Conservation (phyloP, 129 eudicot species). For the Smallanthus sonchifolius region DNA sequence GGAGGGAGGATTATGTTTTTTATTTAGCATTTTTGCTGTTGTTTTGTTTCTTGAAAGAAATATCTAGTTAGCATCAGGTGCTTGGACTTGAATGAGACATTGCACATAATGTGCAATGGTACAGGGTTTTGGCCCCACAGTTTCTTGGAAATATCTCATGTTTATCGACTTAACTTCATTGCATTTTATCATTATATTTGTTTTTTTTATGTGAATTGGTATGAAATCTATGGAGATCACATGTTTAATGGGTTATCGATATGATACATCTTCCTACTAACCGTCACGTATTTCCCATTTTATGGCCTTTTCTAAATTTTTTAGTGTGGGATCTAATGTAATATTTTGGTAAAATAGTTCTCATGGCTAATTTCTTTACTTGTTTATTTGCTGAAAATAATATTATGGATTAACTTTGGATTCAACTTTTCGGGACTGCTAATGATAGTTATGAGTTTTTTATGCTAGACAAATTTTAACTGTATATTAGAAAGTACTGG, state of each 20-base stretch:
- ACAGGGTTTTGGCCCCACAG: slow-evolving; percentile 12
- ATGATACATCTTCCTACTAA: no score
- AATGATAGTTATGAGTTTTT: background rate
- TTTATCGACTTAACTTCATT: background rate
- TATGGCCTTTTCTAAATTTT: no score
- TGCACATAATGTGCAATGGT: background rate
- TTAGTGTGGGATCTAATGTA: no score
- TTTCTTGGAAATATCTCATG: slow-evolving; percentile 10
- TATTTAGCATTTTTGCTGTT: background rate
- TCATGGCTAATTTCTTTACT: no score
- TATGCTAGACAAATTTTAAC: no score
- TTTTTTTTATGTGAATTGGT: background rate
- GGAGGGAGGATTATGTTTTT: background rate
- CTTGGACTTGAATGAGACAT: slow-evolving; percentile 19
- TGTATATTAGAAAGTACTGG: no score
- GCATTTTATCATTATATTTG: background rate
- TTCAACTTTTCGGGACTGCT: no score
- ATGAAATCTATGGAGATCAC: background rate
- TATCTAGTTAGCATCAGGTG: slow-evolving; percentile 8
- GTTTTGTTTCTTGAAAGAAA: slow-evolving; percentile 2
- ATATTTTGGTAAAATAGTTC: no score
- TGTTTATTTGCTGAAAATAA: no score
- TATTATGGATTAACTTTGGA: no score
- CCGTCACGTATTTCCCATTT: background rate
- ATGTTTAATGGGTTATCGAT: background rate